Conservation (phyloP, 139 green algal species). For the Picochlorum sp. region DNA sequence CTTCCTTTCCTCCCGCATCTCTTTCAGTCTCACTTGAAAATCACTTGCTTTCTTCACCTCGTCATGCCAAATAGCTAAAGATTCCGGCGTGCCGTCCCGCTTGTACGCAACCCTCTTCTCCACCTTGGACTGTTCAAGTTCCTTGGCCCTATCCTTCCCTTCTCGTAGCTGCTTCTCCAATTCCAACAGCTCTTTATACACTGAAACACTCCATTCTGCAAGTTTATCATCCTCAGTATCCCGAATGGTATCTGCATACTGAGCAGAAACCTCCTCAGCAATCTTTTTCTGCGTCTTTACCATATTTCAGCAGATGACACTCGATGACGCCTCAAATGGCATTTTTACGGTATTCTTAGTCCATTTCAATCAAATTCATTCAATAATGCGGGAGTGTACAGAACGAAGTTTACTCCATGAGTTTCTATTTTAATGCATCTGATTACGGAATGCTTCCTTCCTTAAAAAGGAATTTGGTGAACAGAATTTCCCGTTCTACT, state of each 20-base stretch:
- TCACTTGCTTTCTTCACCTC: not conserved
- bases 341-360: too few species aligned
- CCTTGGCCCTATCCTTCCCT: not conserved
- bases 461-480: too few species aligned
- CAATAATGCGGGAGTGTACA: too few species aligned
- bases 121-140: not conserved
- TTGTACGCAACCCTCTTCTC: not conserved
- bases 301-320: too few species aligned
- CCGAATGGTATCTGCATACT: not conserved
- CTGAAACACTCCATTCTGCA: not conserved
- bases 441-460: too few species aligned
- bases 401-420: too few species aligned
- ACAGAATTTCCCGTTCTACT: too few species aligned
- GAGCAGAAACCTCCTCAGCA: not conserved
- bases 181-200: not conserved
- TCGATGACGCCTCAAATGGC: too few species aligned
- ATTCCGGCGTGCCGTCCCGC: not conserved
- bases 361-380: too few species aligned
- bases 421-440: too few species aligned
- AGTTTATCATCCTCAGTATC: not conserved
- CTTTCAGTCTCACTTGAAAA: not conserved
- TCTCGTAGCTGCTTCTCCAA: not conserved
- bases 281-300: conserved; percentile 4
- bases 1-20: conserved; percentile 2
- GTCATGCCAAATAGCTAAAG: conserved; percentile 20